phyloP scores from a whole-genome alignment of 2,329 filamentous ascomycete genomes.

The Huntiella bhutanensis region DNA sequence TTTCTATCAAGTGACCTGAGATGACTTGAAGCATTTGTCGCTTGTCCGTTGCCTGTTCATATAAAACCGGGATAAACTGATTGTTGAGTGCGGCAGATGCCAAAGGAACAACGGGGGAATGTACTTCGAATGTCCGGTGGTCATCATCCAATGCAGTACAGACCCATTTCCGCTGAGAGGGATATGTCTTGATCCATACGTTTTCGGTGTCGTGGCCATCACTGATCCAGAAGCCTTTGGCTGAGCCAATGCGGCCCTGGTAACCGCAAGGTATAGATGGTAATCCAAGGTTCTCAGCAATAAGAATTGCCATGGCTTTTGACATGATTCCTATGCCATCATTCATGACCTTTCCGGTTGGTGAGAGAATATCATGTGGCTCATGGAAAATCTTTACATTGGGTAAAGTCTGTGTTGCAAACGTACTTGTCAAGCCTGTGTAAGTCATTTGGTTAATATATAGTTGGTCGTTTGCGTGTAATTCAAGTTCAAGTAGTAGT shows the following conservation, averaged over 20 bases:
- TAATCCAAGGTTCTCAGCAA: conserved; percentile 32
- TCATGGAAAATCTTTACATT: conserved; percentile 25
- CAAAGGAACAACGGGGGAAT: conserved; percentile 27
- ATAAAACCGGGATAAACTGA: conserved; percentile 50
- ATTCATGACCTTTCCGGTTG: conserved; percentile 34
- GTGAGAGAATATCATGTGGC: conserved; percentile 22
- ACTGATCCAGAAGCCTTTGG: conserved; percentile 59
- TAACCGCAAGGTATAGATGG: conserved; percentile 40
- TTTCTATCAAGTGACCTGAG: conserved; percentile 26
- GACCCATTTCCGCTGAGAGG: conserved; percentile 51
- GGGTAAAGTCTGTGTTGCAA: conserved; percentile 26
- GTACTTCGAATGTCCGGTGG: conserved; percentile 48
- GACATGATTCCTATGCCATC: conserved; percentile 52
- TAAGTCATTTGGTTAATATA: background rate
- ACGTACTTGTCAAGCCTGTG: conserved; percentile 32
- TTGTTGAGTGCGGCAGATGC: conserved; percentile 40
- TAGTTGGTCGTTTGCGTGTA: too few species aligned
- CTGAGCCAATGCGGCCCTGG: conserved; percentile 52
- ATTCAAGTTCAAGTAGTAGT: conserved; percentile 6
- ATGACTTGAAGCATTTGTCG: conserved; percentile 28
- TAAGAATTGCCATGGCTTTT: conserved; percentile 30
- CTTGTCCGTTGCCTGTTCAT: conserved; percentile 34
- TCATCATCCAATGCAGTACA: conserved; percentile 27
- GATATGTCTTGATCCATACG: conserved; percentile 47
- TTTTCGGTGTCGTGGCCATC: conserved; percentile 29